Base-by-base conservation (phyloP, 495 filamentous ascomycete species). In the Stereocaulon alpinum region DNA sequence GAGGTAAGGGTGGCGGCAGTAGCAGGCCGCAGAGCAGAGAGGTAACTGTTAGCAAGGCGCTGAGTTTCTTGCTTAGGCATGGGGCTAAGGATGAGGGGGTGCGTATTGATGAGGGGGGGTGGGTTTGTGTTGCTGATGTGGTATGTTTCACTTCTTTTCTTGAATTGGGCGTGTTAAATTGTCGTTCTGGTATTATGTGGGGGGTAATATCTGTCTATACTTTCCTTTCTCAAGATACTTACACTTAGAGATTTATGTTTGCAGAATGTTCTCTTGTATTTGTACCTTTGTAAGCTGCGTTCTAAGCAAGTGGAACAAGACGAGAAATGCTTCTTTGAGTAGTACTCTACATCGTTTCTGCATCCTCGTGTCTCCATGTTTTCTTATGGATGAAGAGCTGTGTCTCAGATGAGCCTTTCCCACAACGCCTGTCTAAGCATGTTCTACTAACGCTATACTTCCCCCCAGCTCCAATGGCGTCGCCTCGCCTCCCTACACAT, bases 1-100 rank as follows among this genome's bases (percentile, higher is more conserved):
- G 27, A 37, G 48, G 48, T 3, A 11, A 32, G 2, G 49, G 49
- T 15, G 49, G 30, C 15, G 32, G 53, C 30, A 32, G 42, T 30
- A 30, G 54, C 14, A 44, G 54, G 20, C 53, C 62, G 12, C 62
- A 55, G 22, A 47, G 70, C 29, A 73, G 88, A 37, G 81, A 86
- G 44, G 77, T 86, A 10, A 75, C 76, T 37, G 77, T 96, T 50
- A 95, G 89, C 9, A 94, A 90, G 68, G 86, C 89, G 29, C 69
- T 97, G 55, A 88, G 83, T 58, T 82, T 77, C 63, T 73, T 96
- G 0, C 77, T 98, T 18, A 79, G 93, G 24, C 93, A 98, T 70
- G 88, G 85, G 49, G 93, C 94, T 6, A 77, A 81, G 62, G 82
- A 81, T 56, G 89, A 89, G 65, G 87, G 89, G 0, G 69, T 98